phyloP scores from a whole-genome alignment of 768 basidiomycete species.

The Collybiopsis luxurians region DNA sequence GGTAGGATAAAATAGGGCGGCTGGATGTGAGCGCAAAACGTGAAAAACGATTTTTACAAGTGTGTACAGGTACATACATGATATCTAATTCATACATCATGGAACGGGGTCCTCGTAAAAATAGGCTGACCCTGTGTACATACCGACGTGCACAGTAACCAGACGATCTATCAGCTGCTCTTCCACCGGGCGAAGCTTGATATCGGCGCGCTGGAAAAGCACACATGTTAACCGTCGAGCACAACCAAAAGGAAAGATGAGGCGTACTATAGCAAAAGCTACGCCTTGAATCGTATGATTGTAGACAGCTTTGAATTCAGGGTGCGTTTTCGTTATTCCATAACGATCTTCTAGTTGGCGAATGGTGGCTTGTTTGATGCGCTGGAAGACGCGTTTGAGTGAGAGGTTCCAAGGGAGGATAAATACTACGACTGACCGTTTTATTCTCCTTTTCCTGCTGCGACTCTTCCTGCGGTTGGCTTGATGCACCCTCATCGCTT shows the following conservation, averaged over 20 bases:
- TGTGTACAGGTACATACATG: neutral
- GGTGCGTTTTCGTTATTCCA: conserved; percentile 39
- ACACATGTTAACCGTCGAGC: neutral
- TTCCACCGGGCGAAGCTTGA: conserved; percentile 23
- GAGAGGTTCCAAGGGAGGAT: no score
- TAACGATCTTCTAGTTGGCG: conserved; percentile 39
- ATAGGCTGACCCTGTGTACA: neutral
- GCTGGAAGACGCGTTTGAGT: conserved; percentile 22
- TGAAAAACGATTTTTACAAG: no score
- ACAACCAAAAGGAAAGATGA: neutral
- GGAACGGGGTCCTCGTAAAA: neutral
- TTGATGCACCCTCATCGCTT: conserved; percentile 16
- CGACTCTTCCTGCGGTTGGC: conserved; percentile 15
- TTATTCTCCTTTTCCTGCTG: conserved; percentile 60
- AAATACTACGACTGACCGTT: conserved; percentile 54
- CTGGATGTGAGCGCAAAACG: no score
- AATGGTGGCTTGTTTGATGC: conserved; percentile 41
- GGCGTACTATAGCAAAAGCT: conserved; percentile 47
- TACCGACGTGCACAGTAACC: conserved; percentile 1
- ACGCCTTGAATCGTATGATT: conserved; percentile 45
- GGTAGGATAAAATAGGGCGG: no score
- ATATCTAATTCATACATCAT: neutral
- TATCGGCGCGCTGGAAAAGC: conserved; percentile 35
- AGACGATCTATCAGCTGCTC: neutral
- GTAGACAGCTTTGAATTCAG: conserved; percentile 52